A percentile compares a stretch with the other conserved stretches of the same genome.
Conservation (phyloP, 2,329 filamentous ascomycete genomes). For the Sodiomyces alkalinus region DNA sequence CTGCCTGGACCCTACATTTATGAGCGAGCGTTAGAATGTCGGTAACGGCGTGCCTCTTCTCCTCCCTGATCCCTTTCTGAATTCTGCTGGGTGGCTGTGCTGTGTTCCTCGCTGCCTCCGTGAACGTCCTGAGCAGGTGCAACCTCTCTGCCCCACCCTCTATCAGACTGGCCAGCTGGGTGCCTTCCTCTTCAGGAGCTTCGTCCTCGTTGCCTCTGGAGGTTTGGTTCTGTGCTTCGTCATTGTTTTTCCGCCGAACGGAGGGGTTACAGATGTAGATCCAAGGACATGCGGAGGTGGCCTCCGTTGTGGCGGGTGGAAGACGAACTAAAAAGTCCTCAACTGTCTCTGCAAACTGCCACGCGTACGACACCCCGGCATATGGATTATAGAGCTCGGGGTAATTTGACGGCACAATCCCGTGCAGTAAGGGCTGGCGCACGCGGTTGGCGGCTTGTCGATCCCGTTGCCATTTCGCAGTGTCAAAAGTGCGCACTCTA, state of each 20-base stretch:
- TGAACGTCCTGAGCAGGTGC: conserved; percentile 28
- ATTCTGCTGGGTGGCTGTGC: conserved; percentile 19
- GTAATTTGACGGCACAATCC: too few species aligned
- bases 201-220: conserved; percentile 33
- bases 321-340: conserved; percentile 52
- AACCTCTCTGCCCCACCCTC: conserved; percentile 36
- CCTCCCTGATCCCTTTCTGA: conserved; percentile 31
- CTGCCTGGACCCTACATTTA: conserved; percentile 39
- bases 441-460: conserved; percentile 9
- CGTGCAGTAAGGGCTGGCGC: too few species aligned
- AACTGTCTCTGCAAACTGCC: conserved; percentile 49
- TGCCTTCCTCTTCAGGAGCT: conserved; percentile 27
- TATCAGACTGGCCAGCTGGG: conserved; percentile 32
- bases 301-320: conserved; percentile 46
- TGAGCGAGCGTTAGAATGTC: conserved; percentile 48
- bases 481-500: conserved; percentile 35
- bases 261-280: conserved; percentile 60
- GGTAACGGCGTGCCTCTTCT: conserved; percentile 30
- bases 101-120: conserved; percentile 27
- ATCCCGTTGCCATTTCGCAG: conserved; percentile 31
- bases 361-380: conserved; percentile 35
- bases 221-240: conserved; percentile 17
- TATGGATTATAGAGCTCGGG: conserved; percentile 40
- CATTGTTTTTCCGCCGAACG: conserved; percentile 20
- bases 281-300: conserved; percentile 38